Conservation (phyloP, 2,329 filamentous ascomycete genomes). For the Chalaropsis thielavioides region DNA sequence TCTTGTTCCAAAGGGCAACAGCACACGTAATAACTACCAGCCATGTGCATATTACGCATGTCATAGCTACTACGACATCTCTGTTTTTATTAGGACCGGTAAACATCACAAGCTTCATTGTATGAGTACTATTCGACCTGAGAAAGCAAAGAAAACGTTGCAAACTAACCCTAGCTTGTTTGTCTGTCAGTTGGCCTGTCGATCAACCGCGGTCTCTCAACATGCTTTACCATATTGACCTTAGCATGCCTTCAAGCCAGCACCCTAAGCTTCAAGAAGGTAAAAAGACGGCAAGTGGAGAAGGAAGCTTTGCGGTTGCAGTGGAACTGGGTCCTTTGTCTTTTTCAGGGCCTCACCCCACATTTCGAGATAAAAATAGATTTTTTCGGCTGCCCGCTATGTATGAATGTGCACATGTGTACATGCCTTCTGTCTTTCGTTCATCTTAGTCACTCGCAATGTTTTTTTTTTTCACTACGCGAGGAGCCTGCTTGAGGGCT, state of each 20-base stretch:
- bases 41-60: too few relatives aligned
- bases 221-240: neutral
- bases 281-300: neutral
- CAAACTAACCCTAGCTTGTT: neutral
- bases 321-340: neutral
- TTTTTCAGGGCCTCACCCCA: neutral
- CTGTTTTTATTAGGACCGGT: neutral
- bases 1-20: neutral
- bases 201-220: neutral
- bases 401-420: neutral
- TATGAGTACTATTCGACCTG: neutral
- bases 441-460: neutral
- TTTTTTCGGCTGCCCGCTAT: neutral
- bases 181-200: neutral
- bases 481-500: neutral
- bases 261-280: too few relatives aligned
- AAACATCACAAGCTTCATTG: neutral
- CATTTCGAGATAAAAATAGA: constrained; percentile 7
- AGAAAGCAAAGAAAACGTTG: neutral
- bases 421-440: neutral
- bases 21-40: neutral
- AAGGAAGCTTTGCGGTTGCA: neutral
- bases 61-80: too few relatives aligned
- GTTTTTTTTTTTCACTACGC: neutral
- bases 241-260: neutral